phyloP scores from a whole-genome alignment of 306 rosid genomes.

The Argentina anserina region DNA sequence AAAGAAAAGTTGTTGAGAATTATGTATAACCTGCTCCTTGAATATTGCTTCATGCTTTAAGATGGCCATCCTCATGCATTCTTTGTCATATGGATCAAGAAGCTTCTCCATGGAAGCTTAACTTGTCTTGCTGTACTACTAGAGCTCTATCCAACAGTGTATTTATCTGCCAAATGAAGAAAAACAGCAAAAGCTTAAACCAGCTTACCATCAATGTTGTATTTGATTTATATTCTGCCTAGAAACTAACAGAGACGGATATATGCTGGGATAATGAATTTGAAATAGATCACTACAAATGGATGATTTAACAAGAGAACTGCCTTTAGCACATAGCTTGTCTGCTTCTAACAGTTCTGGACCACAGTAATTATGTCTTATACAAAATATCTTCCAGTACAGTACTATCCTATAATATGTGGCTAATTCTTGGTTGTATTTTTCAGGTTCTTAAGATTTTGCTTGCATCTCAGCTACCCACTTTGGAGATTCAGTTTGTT shows the following conservation, averaged over 20 bases:
- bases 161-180: constrained; percentile 36
- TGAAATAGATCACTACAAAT: constrained; percentile 30
- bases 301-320: constrained; percentile 36
- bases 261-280: constrained; percentile 26
- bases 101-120: constrained; percentile 62
- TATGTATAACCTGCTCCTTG: constrained; percentile 63
- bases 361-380: constrained; percentile 50
- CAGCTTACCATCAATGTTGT: constrained; percentile 4
- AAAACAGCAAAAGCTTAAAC: constrained; percentile 5
- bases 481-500: neutral
- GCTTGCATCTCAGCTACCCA: constrained; percentile 13
- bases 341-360: constrained; percentile 47
- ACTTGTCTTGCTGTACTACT: neutral
- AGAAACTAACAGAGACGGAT: constrained; percentile 16
- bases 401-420: constrained; percentile 30
- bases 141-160: neutral
- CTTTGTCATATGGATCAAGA: constrained; percentile 58
- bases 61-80: constrained; percentile 74
- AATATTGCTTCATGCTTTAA: constrained; percentile 74
- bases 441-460: neutral
- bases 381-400: constrained; percentile 47
- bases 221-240: constrained; percentile 15
- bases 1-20: neutral
- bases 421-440: constrained; percentile 15
- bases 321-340: constrained; percentile 41